Evolutionary conservation across 2,329 filamentous ascomycete genomes (phyloP).

Genomic region (Penicillium expansum): DNA sequence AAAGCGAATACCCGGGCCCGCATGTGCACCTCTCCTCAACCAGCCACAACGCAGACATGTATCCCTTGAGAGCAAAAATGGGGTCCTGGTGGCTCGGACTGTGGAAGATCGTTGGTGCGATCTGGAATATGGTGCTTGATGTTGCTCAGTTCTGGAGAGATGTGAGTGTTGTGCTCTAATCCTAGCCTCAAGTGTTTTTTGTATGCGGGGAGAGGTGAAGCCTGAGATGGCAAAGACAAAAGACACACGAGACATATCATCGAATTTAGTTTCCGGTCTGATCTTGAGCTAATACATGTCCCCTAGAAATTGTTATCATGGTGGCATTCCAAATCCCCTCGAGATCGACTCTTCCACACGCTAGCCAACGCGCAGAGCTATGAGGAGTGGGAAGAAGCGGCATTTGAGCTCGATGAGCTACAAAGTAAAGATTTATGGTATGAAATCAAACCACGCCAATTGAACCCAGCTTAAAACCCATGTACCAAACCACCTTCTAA

Average conservation of each 20-base stretch:
- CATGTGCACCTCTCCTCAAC: slow-evolving; percentile 4
- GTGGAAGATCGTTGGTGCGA: slow-evolving; percentile 30
- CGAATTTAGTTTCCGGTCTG: not conserved
- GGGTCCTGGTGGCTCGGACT: slow-evolving; percentile 24
- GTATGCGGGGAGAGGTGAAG: not conserved
- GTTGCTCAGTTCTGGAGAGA: slow-evolving; percentile 62
- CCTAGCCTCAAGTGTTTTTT: not conserved
- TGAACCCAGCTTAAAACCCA: not conserved
- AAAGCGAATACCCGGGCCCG: slow-evolving; percentile 15
- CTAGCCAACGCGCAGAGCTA: slow-evolving; percentile 67
- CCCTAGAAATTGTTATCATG: slow-evolving; percentile 66
- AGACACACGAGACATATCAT: not conserved
- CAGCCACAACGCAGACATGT: slow-evolving; percentile 1
- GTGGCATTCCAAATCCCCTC: slow-evolving; percentile 63
- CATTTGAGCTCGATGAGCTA: slow-evolving; percentile 75
- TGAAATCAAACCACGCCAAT: not conserved
- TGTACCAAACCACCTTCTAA: not conserved
- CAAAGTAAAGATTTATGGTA: slow-evolving; percentile 79
- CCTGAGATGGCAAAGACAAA: not conserved
- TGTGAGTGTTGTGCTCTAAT: slow-evolving; percentile 39
- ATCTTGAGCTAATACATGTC: not conserved
- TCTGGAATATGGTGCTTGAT: slow-evolving; percentile 61
- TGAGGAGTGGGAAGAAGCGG: slow-evolving; percentile 85
- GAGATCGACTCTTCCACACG: slow-evolving; percentile 63
- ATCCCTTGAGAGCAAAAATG: slow-evolving; percentile 17